phyloP scores from a whole-genome alignment of 2,329 filamentous ascomycete genomes.

The Bisporella sp. region DNA sequence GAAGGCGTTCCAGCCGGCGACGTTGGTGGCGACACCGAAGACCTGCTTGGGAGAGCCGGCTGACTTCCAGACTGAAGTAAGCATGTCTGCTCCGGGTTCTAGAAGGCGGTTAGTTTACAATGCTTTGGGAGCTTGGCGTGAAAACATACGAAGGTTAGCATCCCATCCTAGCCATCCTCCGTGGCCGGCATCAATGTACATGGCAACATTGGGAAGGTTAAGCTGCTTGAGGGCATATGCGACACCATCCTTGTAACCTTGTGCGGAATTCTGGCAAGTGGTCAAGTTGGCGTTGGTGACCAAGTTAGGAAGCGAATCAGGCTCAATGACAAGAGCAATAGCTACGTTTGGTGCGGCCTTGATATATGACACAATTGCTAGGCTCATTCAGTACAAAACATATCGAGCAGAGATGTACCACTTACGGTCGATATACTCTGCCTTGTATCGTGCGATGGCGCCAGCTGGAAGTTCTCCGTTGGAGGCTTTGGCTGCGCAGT shows the following conservation, averaged over 20 bases:
- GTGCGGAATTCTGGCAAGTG: constrained; percentile 46
- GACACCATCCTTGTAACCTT: constrained; percentile 47
- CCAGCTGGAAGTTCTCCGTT: constrained; percentile 53
- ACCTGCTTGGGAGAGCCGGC: constrained; percentile 39
- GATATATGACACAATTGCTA: not conserved
- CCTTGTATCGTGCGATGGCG: constrained; percentile 41
- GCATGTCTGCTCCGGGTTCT: not conserved
- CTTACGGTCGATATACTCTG: constrained; percentile 40
- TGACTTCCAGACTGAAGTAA: not conserved
- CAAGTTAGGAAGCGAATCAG: constrained; percentile 56
- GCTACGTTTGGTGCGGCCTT: not conserved
- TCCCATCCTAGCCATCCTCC: constrained; percentile 59
- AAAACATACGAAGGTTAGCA: constrained; percentile 24
- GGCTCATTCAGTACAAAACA: no score
- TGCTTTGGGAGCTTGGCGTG: not conserved
- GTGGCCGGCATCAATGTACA: constrained; percentile 59
- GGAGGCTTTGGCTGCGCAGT: constrained; percentile 56
- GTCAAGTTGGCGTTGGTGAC: constrained; percentile 50
- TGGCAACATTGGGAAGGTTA: constrained; percentile 53
- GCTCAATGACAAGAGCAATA: constrained; percentile 34
- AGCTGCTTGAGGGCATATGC: constrained; percentile 49
- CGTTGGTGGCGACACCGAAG: constrained; percentile 50
- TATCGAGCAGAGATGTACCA: not conserved
- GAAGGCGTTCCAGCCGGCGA: constrained; percentile 48
- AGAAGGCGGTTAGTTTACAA: not conserved